phyloP scores from a whole-genome alignment of 495 filamentous ascomycete species.

The Paragyromitra xinjiangensis region DNA sequence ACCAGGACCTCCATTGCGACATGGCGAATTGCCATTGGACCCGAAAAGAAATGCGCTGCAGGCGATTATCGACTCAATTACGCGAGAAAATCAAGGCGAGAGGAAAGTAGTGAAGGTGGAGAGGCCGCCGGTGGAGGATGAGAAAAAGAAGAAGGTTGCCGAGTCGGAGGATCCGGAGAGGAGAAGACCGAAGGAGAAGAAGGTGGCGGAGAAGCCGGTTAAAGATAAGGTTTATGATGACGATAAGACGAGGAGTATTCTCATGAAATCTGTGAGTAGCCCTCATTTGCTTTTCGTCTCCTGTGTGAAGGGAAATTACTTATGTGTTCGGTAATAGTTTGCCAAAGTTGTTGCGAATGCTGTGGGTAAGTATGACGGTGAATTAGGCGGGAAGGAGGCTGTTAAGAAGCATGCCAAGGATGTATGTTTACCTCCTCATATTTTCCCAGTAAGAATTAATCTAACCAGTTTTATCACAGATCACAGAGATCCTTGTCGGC shows the following conservation, averaged over 20 bases:
- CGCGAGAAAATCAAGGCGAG: conserved; percentile 30
- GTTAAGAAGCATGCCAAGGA: conserved; percentile 56
- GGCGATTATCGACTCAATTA: conserved; percentile 52
- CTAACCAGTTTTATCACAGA: conserved; percentile 29
- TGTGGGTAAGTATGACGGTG: conserved; percentile 51
- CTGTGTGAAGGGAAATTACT: conserved; percentile 22
- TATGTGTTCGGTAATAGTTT: conserved; percentile 39
- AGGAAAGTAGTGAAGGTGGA: conserved; percentile 40
- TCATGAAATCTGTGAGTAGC: conserved; percentile 52
- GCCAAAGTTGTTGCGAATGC: conserved; percentile 55
- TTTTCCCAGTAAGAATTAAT: background rate
- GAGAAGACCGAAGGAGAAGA: conserved; percentile 51
- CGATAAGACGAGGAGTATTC: conserved; percentile 55
- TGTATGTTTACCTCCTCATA: conserved; percentile 33
- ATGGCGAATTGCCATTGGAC: conserved; percentile 47
- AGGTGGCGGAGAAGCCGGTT: conserved; percentile 39
- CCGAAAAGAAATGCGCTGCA: conserved; percentile 44
- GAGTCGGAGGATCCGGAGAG: conserved; percentile 34
- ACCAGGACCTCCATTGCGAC: conserved; percentile 48
- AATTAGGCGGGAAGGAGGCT: conserved; percentile 52
- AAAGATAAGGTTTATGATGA: conserved; percentile 55
- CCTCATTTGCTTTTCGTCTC: background rate
- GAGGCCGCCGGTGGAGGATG: conserved; percentile 32
- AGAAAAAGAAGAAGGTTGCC: conserved; percentile 36
- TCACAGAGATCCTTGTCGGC: conserved; percentile 52